Base-by-base conservation (phyloP, 306 rosid species). In the Cucumis hystrix region DNA sequence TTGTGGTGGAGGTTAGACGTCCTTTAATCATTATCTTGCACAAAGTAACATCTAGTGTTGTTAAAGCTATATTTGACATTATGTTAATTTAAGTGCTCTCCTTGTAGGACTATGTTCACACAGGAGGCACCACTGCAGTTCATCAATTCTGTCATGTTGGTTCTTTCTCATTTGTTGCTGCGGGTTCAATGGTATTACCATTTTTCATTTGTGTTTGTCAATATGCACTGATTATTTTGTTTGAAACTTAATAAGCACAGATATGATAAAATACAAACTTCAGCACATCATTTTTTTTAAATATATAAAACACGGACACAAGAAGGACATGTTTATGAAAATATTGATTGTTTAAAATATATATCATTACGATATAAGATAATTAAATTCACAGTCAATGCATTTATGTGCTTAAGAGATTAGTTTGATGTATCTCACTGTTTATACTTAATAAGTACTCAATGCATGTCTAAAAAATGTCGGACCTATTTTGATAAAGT, bases 121-220 rank as follows among this genome's bases (percentile, higher is more conserved):
- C 97, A 47, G 97, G 93, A 15, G 99, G 99, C 57, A 96, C 88
- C 2, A 86, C 85, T 7, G 96, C 85, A 43, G 88, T 95, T 79
- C 99, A 95, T 84, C 99, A 95, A 70, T 92, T 95, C 86, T 92
- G 97, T 80, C 96, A 83, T 85, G 78, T 92, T 79, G 97, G 93
- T 62, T 88, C 97, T 39, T 89, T 86, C 86, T 87, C 97, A 40
- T 95, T 95, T 78, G 84, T 92, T 65, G 97, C 96, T 52, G 97
- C 93, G 76, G 99, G 99, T 77, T 89, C 99, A 6, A 92, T 90
- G 97, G 98, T 95, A 92, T 51, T 91, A 2, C 84, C 82, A 33
- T 54, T 58, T 17, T 57, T 70, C 20, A 14, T 64, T 77, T 79
- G 20, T 60, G 23, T 43, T 41, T 20, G 12, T 60, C 17, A 70